phyloP scores from a whole-genome alignment of 108 stramenopile species.

The Skeletonema menzelii region DNA sequence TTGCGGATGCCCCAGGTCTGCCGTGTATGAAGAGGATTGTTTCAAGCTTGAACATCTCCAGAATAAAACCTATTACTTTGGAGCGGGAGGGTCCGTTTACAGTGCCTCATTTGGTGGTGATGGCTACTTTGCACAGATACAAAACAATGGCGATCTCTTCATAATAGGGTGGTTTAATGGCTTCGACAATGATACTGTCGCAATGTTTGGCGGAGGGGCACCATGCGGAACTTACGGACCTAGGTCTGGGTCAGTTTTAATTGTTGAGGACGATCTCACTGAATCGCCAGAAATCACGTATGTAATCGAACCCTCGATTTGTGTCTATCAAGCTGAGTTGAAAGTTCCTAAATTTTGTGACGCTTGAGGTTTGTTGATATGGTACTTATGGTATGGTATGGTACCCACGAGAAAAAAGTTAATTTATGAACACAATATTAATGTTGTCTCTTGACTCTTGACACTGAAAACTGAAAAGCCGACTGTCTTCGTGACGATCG shows the following conservation, averaged over 20 bases:
- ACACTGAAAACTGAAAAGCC: too few species aligned
- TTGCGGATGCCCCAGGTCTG: background rate
- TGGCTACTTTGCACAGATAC: background rate
- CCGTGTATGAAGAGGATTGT: background rate
- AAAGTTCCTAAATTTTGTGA: background rate
- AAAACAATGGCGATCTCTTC: background rate
- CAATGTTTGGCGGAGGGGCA: background rate
- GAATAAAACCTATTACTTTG: background rate
- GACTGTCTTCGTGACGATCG: too few species aligned
- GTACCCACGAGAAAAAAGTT: too few species aligned
- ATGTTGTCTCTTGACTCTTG: too few species aligned
- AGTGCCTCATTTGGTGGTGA: background rate
- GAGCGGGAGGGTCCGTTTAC: background rate
- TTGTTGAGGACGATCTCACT: background rate
- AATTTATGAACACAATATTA: too few species aligned
- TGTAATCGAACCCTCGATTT: background rate
- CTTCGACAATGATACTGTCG: background rate
- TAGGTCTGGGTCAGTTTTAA: background rate
- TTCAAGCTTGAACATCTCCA: slow-evolving; percentile 3
- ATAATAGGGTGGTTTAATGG: background rate
- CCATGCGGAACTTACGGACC: background rate
- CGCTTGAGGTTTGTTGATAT: too few species aligned
- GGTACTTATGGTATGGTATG: too few species aligned
- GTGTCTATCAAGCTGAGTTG: background rate
- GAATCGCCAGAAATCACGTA: background rate